Conservation (phyloP, 2,329 filamentous ascomycete genomes). For the Microcera coccophila region DNA sequence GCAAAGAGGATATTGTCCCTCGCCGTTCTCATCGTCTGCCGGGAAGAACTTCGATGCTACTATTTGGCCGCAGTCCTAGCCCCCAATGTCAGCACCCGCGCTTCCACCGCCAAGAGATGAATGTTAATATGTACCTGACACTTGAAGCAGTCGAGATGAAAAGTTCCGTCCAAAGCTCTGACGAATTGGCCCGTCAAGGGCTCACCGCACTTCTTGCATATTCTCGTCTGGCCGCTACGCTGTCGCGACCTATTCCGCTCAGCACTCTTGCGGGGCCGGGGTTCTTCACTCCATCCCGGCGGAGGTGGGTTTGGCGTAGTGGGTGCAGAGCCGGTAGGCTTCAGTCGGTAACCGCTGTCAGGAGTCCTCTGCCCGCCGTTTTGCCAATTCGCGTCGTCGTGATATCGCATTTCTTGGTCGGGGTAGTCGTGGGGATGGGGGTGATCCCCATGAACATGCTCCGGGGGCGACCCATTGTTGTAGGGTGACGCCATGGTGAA, state of each 20-base stretch:
- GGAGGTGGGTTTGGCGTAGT: constrained; percentile 30
- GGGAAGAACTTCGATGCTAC: constrained; percentile 99
- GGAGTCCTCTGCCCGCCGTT: constrained; percentile 36
- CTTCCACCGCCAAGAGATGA: not conserved
- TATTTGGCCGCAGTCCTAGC: constrained; percentile 92
- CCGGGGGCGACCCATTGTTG: constrained; percentile 39
- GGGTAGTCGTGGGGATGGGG: constrained; percentile 17
- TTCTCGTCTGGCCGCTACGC: constrained; percentile 58
- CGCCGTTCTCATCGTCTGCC: constrained; percentile 82
- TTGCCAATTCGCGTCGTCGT: constrained; percentile 35
- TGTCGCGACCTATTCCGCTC: constrained; percentile 57
- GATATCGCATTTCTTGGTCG: constrained; percentile 30
- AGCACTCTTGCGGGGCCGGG: constrained; percentile 42
- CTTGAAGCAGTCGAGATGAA: constrained; percentile 96
- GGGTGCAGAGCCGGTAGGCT: constrained; percentile 34
- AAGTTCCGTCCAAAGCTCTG: constrained; percentile 86
- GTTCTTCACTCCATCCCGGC: constrained; percentile 38
- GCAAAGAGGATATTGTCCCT: constrained; percentile 87
- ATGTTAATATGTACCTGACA: constrained; percentile 69
- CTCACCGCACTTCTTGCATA: constrained; percentile 85
- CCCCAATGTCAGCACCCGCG: not conserved
- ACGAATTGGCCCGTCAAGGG: constrained; percentile 93
- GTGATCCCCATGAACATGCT: constrained; percentile 23
- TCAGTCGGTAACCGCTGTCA: constrained; percentile 34
- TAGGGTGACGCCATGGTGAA: constrained; percentile 46